Conservation (phyloP, 192 early-diverging fungal genomes). For the Pecoramyces ruminantium region DNA sequence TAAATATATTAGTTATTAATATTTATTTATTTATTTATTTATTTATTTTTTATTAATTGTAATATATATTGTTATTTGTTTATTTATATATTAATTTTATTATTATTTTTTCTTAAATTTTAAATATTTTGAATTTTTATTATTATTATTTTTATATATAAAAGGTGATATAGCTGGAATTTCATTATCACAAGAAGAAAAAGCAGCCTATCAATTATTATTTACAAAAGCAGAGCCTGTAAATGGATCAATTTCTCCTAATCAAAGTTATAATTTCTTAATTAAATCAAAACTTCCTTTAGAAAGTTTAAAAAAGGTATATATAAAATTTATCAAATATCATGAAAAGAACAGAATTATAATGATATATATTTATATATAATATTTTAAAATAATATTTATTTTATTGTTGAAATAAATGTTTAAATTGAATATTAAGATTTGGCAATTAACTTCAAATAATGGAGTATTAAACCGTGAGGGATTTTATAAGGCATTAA, state of each 20-base stretch:
- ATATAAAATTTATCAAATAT: not conserved
- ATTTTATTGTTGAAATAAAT: too few species aligned
- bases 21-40: too few species aligned
- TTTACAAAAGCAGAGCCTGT: not conserved
- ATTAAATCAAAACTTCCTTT: not conserved
- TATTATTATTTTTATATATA: not conserved
- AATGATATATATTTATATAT: too few species aligned
- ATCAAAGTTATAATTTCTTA: not conserved
- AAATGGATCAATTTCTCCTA: not conserved
- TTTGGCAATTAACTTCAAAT: not conserved
- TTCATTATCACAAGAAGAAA: not conserved
- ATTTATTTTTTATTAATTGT: too few species aligned
- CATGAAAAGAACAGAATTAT: too few species aligned
- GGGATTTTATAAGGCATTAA: not conserved
- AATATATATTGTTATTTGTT: too few species aligned
- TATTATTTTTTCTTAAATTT: too few species aligned
- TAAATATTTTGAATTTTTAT: too few species aligned
- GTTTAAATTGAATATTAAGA: not conserved
- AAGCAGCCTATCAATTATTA: not conserved
- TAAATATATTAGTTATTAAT: too few species aligned
- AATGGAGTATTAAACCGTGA: not conserved
- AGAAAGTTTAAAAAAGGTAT: not conserved
- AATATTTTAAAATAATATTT: too few species aligned
- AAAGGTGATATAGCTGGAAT: not conserved
- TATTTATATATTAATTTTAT: too few species aligned